phyloP scores from a whole-genome alignment of 345 rosid genomes.

The Lepidium aucheri region DNA sequence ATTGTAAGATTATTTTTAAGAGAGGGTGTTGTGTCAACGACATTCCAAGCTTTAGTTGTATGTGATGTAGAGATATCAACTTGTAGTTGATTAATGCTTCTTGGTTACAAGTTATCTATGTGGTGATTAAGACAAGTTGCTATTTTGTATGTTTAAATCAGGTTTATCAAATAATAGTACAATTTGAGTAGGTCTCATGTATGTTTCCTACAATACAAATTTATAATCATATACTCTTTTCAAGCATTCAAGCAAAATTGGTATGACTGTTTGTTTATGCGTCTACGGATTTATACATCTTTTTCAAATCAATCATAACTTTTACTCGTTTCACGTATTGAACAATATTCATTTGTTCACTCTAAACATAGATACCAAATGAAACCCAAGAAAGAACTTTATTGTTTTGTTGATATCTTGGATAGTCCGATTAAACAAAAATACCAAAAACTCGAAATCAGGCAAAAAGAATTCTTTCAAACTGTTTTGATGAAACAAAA shows the following conservation, averaged over 20 bases:
- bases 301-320: no score
- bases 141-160: neutral
- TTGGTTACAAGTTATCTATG: constrained; percentile 5
- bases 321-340: no score
- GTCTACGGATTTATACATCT: no score
- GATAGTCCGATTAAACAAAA: no score
- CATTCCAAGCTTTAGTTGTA: constrained; percentile 23
- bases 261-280: neutral
- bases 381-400: no score
- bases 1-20: neutral
- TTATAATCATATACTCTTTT: no score
- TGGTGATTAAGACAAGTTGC: neutral
- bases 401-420: no score
- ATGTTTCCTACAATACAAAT: neutral
- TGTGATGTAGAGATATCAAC: constrained; percentile 25
- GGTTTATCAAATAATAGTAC: neutral
- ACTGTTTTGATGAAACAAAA: no score
- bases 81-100: constrained; percentile 20
- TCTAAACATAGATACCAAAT: no score
- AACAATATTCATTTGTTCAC: no score
- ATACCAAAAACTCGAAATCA: no score
- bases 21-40: constrained; percentile 22
- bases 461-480: no score
- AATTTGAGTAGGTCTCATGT: neutral
- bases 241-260: neutral